These are phyloP conservation scores for Wickerhamomyces ciferrii DNA, from an alignment of 805 yeast genomes.

Conservation along the genomic window DNA sequence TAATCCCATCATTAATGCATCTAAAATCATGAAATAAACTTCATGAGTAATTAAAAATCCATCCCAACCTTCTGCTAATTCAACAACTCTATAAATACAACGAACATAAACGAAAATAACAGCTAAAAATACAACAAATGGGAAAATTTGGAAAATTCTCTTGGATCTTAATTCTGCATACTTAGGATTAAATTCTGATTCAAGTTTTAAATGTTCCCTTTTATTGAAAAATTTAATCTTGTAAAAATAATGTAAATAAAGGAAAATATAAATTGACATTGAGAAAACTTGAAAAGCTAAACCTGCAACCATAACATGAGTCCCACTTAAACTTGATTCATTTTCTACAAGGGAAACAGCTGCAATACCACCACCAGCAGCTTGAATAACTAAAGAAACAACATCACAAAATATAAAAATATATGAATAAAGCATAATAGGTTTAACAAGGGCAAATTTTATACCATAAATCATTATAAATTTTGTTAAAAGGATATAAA, in stretches of 20 bases:
- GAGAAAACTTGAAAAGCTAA: slow-evolving; percentile 70
- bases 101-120: slow-evolving; percentile 56
- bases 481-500: slow-evolving; percentile 69
- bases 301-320: slow-evolving; percentile 72
- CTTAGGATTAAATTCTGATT: slow-evolving; percentile 29
- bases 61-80: slow-evolving; percentile 66
- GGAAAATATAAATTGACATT: slow-evolving; percentile 52
- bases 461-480: slow-evolving; percentile 57
- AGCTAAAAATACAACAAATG: slow-evolving; percentile 39
- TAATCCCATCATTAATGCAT: slow-evolving; percentile 55
- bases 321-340: slow-evolving; percentile 38
- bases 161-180: slow-evolving; percentile 31
- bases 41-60: slow-evolving; percentile 63
- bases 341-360: slow-evolving; percentile 34
- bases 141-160: slow-evolving; percentile 34
- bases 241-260: slow-evolving; percentile 43
- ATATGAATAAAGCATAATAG: slow-evolving; percentile 51
- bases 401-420: slow-evolving; percentile 66
- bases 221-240: slow-evolving; percentile 27
- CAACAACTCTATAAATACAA: slow-evolving; percentile 69
- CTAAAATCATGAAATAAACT: slow-evolving; percentile 51
- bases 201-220: slow-evolving; percentile 20
- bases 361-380: slow-evolving; percentile 72
- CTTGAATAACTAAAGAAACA: slow-evolving; percentile 61
- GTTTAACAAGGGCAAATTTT: slow-evolving; percentile 43